phyloP scores from a whole-genome alignment of 2,329 filamentous ascomycete species.

The Phialophora chinensis region DNA sequence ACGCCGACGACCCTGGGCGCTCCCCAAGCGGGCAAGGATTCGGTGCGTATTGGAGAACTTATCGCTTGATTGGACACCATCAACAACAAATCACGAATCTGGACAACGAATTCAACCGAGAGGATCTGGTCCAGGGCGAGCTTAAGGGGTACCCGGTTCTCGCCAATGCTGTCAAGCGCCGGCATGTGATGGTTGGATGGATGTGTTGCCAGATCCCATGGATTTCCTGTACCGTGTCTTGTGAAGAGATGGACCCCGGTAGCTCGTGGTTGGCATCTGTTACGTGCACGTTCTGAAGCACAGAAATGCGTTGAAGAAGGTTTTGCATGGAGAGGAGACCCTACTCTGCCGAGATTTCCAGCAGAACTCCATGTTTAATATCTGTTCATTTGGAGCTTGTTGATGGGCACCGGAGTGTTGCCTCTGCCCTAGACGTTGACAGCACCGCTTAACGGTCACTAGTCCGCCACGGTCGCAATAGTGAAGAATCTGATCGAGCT shows the following conservation, averaged over 20 bases:
- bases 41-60: not conserved
- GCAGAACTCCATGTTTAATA: not conserved
- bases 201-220: not conserved
- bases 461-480: not conserved
- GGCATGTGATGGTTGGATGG: not conserved
- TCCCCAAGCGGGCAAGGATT: not conserved
- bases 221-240: not conserved
- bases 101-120: not conserved
- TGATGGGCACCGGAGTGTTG: not conserved
- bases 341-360: not conserved
- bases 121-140: not conserved
- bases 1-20: not conserved
- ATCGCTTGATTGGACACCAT: not conserved
- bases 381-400: not conserved
- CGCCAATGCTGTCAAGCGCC: not conserved
- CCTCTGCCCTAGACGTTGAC: not conserved
- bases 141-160: not conserved
- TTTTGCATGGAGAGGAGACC: not conserved
- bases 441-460: not conserved
- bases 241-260: not conserved
- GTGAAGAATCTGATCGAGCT: not conserved
- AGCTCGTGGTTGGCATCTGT: not conserved
- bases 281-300: not conserved
- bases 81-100: not conserved
- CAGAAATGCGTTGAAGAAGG: not conserved